Evolutionary conservation across 177 flowering plant species (phyloP).

Genomic region (Vitis hybrid): DNA sequence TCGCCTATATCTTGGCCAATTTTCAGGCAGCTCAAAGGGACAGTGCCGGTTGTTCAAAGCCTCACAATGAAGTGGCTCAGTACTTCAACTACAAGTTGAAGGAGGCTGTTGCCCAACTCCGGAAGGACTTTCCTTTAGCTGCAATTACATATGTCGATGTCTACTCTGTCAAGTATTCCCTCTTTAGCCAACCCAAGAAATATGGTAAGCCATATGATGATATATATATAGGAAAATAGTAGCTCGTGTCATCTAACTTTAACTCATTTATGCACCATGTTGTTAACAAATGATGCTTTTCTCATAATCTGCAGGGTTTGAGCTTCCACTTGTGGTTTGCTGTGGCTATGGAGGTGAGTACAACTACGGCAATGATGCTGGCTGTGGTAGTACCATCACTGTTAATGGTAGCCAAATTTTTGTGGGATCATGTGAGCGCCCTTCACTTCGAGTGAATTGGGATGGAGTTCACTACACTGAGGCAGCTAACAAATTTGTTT

Average conservation of each 20-base stretch:
- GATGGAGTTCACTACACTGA: slow-evolving; percentile 40
- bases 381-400: slow-evolving; percentile 13
- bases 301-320: slow-evolving; percentile 15
- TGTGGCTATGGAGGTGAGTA: slow-evolving; percentile 37
- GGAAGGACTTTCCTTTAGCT: slow-evolving; percentile 37
- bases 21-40: slow-evolving; percentile 30
- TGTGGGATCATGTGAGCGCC: slow-evolving; percentile 22
- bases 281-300: not conserved
- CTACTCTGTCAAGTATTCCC: slow-evolving; percentile 37
- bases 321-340: slow-evolving; percentile 19
- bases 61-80: slow-evolving; percentile 43
- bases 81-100: slow-evolving; percentile 35
- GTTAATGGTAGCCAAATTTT: slow-evolving; percentile 13
- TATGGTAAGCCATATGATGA: slow-evolving; percentile 23
- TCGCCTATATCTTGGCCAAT: slow-evolving; percentile 35
- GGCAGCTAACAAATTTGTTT: slow-evolving; percentile 32
- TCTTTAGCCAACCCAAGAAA: slow-evolving; percentile 34
- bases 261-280: not conserved
- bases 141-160: slow-evolving; percentile 47
- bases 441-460: slow-evolving; percentile 22
- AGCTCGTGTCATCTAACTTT: no score
- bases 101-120: slow-evolving; percentile 29
- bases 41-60: slow-evolving; percentile 35
- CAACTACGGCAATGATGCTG: slow-evolving; percentile 13
- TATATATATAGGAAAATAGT: no score